Conservation (phyloP, 768 basidiomycete species). For the Daedaleopsis nitida region DNA sequence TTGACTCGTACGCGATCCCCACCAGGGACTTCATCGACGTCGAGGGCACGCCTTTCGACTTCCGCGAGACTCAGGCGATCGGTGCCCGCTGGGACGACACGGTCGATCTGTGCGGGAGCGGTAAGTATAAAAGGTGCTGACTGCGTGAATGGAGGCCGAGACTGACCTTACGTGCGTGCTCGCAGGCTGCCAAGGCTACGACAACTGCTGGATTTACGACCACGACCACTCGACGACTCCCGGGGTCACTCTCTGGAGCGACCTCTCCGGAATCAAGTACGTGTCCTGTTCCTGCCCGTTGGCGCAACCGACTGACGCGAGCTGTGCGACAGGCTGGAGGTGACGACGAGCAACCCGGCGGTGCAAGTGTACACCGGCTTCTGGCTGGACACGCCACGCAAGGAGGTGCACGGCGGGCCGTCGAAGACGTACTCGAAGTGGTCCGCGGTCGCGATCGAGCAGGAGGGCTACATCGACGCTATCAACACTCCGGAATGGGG, state of each 20-base stretch:
- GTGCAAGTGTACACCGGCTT: conserved; percentile 52
- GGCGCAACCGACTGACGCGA: too few relatives aligned
- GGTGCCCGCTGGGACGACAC: conserved; percentile 27
- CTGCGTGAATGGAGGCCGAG: background rate
- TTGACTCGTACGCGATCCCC: conserved; percentile 41
- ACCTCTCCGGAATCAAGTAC: conserved; percentile 51
- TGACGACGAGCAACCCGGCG: conserved; percentile 52
- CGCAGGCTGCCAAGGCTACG: conserved; percentile 50
- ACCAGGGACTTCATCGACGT: conserved; percentile 37
- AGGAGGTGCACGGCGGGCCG: conserved; percentile 51
- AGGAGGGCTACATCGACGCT: conserved; percentile 54
- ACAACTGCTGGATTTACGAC: conserved; percentile 55
- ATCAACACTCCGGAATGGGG: conserved; percentile 59
- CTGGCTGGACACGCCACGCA: conserved; percentile 49
- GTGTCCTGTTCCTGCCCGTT: background rate
- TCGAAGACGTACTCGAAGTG: conserved; percentile 41
- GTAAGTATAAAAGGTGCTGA: conserved; percentile 9
- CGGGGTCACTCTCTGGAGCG: conserved; percentile 47
- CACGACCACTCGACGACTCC: conserved; percentile 28
- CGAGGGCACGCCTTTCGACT: conserved; percentile 43
- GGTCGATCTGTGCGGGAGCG: conserved; percentile 24
- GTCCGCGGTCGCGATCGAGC: conserved; percentile 54
- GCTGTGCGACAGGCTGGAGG: conserved; percentile 41
- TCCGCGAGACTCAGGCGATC: conserved; percentile 34
- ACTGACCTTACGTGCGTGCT: conserved; percentile 20